These are phyloP conservation scores for Nannochloris sp. DNA, from an alignment of 139 green algal species.

Conservation along the genomic window DNA sequence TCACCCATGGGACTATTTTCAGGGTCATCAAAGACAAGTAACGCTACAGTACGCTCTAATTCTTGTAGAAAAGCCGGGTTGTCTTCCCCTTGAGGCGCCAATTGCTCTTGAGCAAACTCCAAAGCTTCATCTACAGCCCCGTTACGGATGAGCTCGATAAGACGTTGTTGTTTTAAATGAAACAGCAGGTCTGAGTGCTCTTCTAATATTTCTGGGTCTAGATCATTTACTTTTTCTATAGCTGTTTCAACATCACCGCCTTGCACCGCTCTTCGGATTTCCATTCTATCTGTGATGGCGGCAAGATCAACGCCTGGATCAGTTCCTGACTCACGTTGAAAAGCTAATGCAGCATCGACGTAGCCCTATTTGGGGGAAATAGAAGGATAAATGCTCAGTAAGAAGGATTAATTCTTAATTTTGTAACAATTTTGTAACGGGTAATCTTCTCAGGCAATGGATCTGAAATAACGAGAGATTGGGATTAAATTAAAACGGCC, in stretches of 20 bases:
- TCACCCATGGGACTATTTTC: slow-evolving; percentile 64
- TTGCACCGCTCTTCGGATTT: slow-evolving; percentile 80
- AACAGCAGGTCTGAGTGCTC: slow-evolving; percentile 76
- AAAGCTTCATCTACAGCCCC: slow-evolving; percentile 76
- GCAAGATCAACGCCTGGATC: slow-evolving; percentile 60
- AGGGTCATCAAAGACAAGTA: slow-evolving; percentile 88
- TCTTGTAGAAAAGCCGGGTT: slow-evolving; percentile 82
- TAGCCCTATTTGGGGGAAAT: slow-evolving; percentile 65
- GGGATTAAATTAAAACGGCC: neutral
- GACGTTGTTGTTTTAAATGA: slow-evolving; percentile 91
- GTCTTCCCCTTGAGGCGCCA: slow-evolving; percentile 87
- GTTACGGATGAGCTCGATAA: slow-evolving; percentile 90
- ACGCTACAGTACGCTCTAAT: slow-evolving; percentile 87
- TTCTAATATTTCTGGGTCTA: slow-evolving; percentile 73
- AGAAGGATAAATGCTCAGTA: neutral
- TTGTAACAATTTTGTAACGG: neutral
- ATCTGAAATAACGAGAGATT: neutral
- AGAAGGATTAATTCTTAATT: neutral
- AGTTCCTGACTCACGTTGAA: slow-evolving; percentile 78
- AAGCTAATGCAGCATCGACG: slow-evolving; percentile 79
- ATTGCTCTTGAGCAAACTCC: slow-evolving; percentile 84
- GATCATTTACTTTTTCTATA: slow-evolving; percentile 21
- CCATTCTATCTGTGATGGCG: slow-evolving; percentile 82
- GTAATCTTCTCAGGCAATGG: neutral
- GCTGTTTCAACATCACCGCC: slow-evolving; percentile 69